Evolutionary conservation across 2,329 filamentous ascomycete genomes (phyloP).

Genomic region (Monosporascus sp.): DNA sequence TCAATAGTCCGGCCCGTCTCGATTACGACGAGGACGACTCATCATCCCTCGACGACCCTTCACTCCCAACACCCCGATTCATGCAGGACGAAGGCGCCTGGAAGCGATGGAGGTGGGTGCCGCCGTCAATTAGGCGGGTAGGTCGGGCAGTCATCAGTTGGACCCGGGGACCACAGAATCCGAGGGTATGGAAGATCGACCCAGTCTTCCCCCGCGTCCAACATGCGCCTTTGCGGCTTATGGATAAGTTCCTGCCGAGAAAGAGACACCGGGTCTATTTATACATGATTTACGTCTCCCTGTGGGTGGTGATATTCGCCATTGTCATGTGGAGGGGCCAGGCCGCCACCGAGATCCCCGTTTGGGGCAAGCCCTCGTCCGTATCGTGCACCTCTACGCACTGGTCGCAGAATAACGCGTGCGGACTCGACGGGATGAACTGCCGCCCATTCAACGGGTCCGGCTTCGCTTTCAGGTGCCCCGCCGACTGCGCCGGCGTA

Average conservation of each 20-base stretch:
- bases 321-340: constrained; percentile 62
- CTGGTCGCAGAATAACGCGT: constrained; percentile 66
- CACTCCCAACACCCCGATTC: constrained; percentile 50
- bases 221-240: constrained; percentile 56
- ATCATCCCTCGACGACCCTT: constrained; percentile 27
- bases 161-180: constrained; percentile 50
- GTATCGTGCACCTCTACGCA: constrained; percentile 65
- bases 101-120: constrained; percentile 54
- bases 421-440: constrained; percentile 67
- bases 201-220: constrained; percentile 63
- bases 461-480: constrained; percentile 69
- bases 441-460: constrained; percentile 70
- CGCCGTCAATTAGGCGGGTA: constrained; percentile 46
- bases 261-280: constrained; percentile 53
- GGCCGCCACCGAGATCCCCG: constrained; percentile 54
- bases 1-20: constrained; percentile 28
- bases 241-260: constrained; percentile 58
- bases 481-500: constrained; percentile 63
- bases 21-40: constrained; percentile 40
- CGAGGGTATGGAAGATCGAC: constrained; percentile 45
- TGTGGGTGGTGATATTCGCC: constrained; percentile 66
- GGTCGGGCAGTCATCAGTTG: constrained; percentile 39
- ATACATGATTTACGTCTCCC: constrained; percentile 52
- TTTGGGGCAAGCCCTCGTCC: constrained; percentile 59
- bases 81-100: constrained; percentile 48